Evolutionary conservation across 2,329 filamentous ascomycete genomes (phyloP).

Genomic region (Stemphylium vesicarium): DNA sequence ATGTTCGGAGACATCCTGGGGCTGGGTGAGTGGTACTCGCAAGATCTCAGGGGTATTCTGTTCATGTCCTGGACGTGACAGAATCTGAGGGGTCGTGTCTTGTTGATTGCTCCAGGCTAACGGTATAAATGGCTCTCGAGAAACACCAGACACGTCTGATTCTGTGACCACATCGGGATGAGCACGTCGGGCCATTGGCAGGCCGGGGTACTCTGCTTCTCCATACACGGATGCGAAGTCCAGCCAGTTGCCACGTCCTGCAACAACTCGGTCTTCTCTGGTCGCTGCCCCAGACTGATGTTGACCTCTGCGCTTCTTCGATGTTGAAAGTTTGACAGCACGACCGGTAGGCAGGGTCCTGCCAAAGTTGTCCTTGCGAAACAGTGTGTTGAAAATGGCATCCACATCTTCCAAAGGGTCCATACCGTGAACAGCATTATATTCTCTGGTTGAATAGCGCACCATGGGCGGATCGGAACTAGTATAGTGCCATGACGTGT

Average conservation of each 20-base stretch:
- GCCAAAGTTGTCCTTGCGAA: slow-evolving; percentile 1
- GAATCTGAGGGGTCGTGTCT: too few species aligned
- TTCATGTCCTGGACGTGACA: too few species aligned
- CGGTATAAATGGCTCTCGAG: too few species aligned
- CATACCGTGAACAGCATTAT: slow-evolving; percentile 16
- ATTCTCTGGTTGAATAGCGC: slow-evolving; percentile 24
- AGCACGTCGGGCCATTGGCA: too few species aligned
- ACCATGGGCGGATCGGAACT: slow-evolving; percentile 24
- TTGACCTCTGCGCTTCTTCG: slow-evolving; percentile 10
- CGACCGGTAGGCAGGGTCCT: slow-evolving; percentile 13
- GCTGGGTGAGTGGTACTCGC: background rate
- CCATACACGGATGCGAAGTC: background rate
- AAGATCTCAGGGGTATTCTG: too few species aligned
- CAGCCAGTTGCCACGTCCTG: background rate
- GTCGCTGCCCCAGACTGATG: slow-evolving; percentile 4
- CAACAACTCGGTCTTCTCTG: background rate
- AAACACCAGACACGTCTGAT: too few species aligned
- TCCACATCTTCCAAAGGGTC: slow-evolving; percentile 30
- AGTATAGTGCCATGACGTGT: slow-evolving; percentile 30
- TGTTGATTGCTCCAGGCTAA: too few species aligned
- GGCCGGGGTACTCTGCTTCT: too few species aligned
- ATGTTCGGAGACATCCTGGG: slow-evolving; percentile 6
- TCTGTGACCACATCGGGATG: too few species aligned
- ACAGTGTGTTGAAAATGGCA: slow-evolving; percentile 17
- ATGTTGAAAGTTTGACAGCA: slow-evolving; percentile 7